Evolutionary conservation across 148 eudicot genomes (phyloP), one percentile per base, ranked within the genome.

Genomic region (Dysphania ambrosioides): DNA sequence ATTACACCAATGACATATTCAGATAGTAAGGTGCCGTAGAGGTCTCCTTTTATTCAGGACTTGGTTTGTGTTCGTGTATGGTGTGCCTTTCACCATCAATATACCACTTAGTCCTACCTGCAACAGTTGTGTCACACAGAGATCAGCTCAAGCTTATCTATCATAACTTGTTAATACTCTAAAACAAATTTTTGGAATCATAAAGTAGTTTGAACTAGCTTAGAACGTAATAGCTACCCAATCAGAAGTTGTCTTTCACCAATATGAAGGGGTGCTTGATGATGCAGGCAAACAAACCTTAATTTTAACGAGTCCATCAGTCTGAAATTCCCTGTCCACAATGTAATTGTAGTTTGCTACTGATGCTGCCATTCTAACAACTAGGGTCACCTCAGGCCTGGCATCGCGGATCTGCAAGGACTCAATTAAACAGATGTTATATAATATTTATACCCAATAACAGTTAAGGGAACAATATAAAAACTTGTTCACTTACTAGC

Each of bases 341-440:
- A 96, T 96, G 66, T 96, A 96, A 65, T 96, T 97, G 47, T 96
- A 96, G 79, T 96, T 96, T 23, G 93, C 99, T 16, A 96, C 97
- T 60, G 99, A 96, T 34, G 99, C 99, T 80, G 97, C 99, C 99
- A 96, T 96, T 78, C 99, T 80, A 56, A 86, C 99, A 83, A 96
- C 97, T 67, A 96, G 59, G 2, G 97, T 92, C 88, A 96, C 99
- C 77, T 96, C 92, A 56, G 97, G 99, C 85, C 99, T 88, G 66
- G 83, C 97, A 79, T 96, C 99, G 24, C 93, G 81, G 26, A 92
- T 89, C 99, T 95, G 89, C 74, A 70, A 29, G 75, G 12, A 24
- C 68, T 11, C 3, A 62, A 6, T 72, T 13, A 8, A 68, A 18
- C 12, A 63, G 2, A 47, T 2, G 11, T n/a, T 2, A 44, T n/a